Evolutionary conservation across 495 filamentous ascomycete species (phyloP), one percentile per base, ranked within the genome.

Genomic region (Annulohypoxylon nitens): DNA sequence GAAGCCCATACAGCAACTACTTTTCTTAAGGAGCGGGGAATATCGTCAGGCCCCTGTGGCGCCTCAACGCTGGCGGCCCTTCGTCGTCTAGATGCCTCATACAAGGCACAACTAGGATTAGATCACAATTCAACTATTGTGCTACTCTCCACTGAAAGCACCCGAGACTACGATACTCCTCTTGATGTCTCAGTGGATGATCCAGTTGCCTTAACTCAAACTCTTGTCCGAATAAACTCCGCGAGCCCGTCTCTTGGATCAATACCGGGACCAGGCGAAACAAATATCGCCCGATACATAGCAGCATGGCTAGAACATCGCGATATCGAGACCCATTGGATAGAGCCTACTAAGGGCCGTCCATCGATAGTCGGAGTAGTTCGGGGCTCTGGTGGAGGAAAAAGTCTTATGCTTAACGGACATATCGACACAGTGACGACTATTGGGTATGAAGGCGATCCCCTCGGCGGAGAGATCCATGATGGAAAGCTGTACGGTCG

Each of bases 271-370:
- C 53, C 53, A 30, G 53, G 53, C 10, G 53, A 57, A 10, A 36
- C 26, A 0, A 20, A 16, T 37, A 37, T 57, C 4, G 53, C 53
- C 2, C 53, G 33, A 37, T 57, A 57, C 7, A 57, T 57, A n/a
- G 53, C 53, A 16, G 26, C 25, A 57, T 57, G 53, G 53, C 30
- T 57, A 18, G 53, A 57, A 18, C 53, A 57, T 36, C 53, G 53
- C 26, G 53, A 57, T 18, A 57, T 57, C 4, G 53, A 57, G 16
- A 36, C 53, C 30, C 53, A 57, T 8, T 57, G 53, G 53, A 57
- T 57, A 33, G 53, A 57, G 26, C 26, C 53, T 36, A 57, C 53
- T 5, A 57, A 57, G 53, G 53, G 53, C 2, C 53, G 53, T 2
- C 53, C 53, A 4, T 57, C 53, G 26, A 30, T 57, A 57, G 14